Evolutionary conservation across 371 early-diverging fungal species (phyloP), one percentile per base, ranked within the genome.

Genomic region (Mucor plumbeus): DNA sequence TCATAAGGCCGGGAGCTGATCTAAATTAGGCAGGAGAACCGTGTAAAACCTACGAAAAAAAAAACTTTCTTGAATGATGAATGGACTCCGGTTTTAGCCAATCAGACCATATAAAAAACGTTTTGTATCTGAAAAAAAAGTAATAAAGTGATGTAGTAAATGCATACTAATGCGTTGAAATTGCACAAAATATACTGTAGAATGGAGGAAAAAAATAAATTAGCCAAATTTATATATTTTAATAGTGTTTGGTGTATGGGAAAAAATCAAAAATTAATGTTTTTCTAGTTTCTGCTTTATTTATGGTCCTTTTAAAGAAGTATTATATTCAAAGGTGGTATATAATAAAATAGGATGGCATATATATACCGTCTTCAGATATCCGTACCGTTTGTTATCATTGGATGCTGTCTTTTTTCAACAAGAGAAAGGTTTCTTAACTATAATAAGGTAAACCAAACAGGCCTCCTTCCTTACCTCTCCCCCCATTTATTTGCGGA

Each of bases 1-100:
- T 61, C 34, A 61, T 47, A 47, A 31, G 61, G 43, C 61, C 61
- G 61, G 44, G 47, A 61, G 35, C 33, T 9, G 31, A 48, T 33
- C 47, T n/a, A 47, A 33, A 44, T 61, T 15, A 33, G 47, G 61
- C 43, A 61, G 17, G 17, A 44, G 61, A 43, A 47, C 61, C 47
- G 47, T 47, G 61, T 41, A 38, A 59, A 40, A 41, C 43, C 17
- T 11, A 40, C 9, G 11, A 15, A 21, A 21, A 15, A 21, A 17
- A 21, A 43, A 34, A 34, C 15, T 44, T 44, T 17, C 15, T 47
- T 34, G 31, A 14, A 14, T 4, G 10, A 26, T 10, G 34, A 35
- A 33, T 17, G 36, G 57, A 26, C 59, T 59, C 59, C 59, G 59
- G 31, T 54, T 21, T 14, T 14, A 54, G 21, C 38, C 36, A 21